Evolutionary conservation across 257 asterid genomes (phyloP), one percentile per base, ranked within the genome.

Genomic region (Solanum sitiens): DNA sequence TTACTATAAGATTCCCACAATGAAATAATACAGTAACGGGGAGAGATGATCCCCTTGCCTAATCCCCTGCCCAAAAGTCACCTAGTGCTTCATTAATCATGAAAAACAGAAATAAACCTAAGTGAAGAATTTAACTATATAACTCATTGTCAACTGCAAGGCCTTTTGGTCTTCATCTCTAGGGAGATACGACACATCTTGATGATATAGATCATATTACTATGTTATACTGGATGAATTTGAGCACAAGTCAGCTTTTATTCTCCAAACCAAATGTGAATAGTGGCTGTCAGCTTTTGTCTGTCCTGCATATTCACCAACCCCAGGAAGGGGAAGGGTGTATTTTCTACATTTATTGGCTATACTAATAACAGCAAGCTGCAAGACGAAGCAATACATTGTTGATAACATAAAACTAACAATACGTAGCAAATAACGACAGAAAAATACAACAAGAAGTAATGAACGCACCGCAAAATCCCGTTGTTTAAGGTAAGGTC

Each of bases 401-500:
- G 21, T 42, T n/a, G 42, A 40, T 25, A 33, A 16, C n/a, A 67
- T 32, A 67, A 40, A 85, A 67, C 7, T 21, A 80, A 86, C 47
- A 59, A 72, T 27, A 32, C 21, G 37, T 5, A 15, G 20, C 27
- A 8, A 21, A 86, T 35, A 67, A 77, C 3, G 37, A 35, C 30
- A 9, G 76, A 80, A n/a, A 56, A 53, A 84, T 61, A 32, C 35
- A 83, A 16, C 30, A 72, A n/a, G 37, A 77, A 88, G 84, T 23
- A 83, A 86, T 40, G 72, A 79, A 91, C 94, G 50, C 86, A 93
- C 98, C 91, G 99, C 95, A 89, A 93, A 97, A 67, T 93, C 96
- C 86, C 99, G 90, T 89, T 97, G 99, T 87, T 92, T 94, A 84
- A 97, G 99, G 91, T 97, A 96, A 50, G 92, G 93, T 89, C 98